Conservation (phyloP, 805 yeast genomes). For the Kodamaea lidongshanica region DNA sequence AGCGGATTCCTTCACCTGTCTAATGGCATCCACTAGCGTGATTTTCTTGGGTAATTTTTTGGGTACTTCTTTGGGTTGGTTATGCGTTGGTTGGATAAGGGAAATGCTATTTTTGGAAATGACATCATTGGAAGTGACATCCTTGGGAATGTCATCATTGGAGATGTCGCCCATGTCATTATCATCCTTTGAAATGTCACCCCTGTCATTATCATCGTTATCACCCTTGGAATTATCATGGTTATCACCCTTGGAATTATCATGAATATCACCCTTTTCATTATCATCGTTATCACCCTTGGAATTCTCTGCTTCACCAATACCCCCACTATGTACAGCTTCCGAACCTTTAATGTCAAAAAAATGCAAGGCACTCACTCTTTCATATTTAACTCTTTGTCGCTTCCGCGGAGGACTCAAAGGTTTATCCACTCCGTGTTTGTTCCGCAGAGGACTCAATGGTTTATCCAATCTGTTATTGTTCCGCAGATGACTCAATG, state of each 20-base stretch:
- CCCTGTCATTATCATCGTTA: not conserved
- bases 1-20: conserved; percentile 20
- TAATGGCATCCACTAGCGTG: conserved; percentile 26
- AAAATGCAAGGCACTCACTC: conserved; percentile 29
- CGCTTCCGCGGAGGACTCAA: conserved; percentile 9
- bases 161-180: no score
- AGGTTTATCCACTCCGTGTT: not conserved
- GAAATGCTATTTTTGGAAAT: no score
- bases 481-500: not conserved
- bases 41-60: conserved; percentile 6
- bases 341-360: conserved; percentile 19
- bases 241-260: not conserved
- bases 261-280: not conserved
- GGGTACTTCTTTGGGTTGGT: conserved; percentile 1
- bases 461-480: conserved; percentile 1
- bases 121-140: no score
- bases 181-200: no score
- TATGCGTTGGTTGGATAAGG: no score
- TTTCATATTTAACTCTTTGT: conserved; percentile 28
- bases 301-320: not conserved
- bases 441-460: not conserved
- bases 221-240: not conserved
- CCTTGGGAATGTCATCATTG: no score
- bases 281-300: no score
- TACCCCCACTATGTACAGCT: not conserved